Percentiles rank a stretch among this genome's conserved stretches.
These are phyloP conservation scores for Leccinum olivaceopallidum DNA, from an alignment of 768 basidiomycete species.

Conservation along the genomic window DNA sequence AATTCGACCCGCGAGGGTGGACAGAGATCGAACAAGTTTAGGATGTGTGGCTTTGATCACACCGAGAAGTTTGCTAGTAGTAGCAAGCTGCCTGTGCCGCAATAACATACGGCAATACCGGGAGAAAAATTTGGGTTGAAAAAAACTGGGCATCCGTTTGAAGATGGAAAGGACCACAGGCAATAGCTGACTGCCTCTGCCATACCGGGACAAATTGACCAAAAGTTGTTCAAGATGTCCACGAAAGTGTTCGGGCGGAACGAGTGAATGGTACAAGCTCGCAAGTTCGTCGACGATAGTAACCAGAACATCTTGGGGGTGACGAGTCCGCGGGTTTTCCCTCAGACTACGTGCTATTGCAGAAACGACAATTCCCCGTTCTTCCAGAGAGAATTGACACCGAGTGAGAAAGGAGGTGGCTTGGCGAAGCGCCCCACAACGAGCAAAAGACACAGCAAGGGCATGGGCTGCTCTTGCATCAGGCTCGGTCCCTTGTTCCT, in stretches of 20 bases:
- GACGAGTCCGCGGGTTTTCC: slow-evolving; percentile 31
- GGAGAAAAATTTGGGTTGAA: slow-evolving; percentile 41
- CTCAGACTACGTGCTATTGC: slow-evolving; percentile 41
- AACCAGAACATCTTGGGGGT: slow-evolving; percentile 32
- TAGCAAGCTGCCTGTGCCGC: slow-evolving; percentile 38
- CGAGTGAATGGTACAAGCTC: slow-evolving; percentile 36
- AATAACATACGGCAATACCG: slow-evolving; percentile 42
- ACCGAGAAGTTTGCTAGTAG: slow-evolving; percentile 36
- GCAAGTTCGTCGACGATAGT: slow-evolving; percentile 38
- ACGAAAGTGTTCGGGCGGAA: slow-evolving; percentile 43
- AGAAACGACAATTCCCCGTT: slow-evolving; percentile 39
- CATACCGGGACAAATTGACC: slow-evolving; percentile 38
- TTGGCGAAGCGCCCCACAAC: slow-evolving; percentile 24
- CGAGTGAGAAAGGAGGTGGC: slow-evolving; percentile 39
- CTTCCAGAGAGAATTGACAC: slow-evolving; percentile 29
- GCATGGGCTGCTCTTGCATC: slow-evolving; percentile 24
- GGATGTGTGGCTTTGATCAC: slow-evolving; percentile 20
- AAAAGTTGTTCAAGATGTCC: slow-evolving; percentile 46
- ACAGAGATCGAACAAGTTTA: slow-evolving; percentile 12
- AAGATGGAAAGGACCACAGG: slow-evolving; percentile 43
- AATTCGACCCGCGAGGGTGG: slow-evolving; percentile 5
- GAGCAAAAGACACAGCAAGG: slow-evolving; percentile 34
- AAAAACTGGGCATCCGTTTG: slow-evolving; percentile 33
- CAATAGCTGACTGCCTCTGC: slow-evolving; percentile 38
- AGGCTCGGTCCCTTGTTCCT: slow-evolving; percentile 21